Percentiles rank a stretch among this genome's conserved stretches.
phyloP scores from a whole-genome alignment of 2,329 filamentous ascomycete species.

The Colletotrichum falcatum region DNA sequence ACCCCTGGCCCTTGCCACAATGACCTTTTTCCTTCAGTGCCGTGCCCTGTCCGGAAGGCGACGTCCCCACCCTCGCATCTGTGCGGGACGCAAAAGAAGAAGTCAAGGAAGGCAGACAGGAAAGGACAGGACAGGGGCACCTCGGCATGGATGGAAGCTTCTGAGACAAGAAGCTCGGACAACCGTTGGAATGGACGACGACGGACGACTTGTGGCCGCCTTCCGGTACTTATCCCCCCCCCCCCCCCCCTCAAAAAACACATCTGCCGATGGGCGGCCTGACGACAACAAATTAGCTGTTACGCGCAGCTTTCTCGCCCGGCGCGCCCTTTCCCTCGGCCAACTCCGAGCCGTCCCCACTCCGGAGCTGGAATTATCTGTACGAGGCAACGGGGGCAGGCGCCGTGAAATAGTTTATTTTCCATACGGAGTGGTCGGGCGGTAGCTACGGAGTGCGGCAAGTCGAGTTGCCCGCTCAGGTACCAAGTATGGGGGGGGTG shows the following conservation, averaged over 20 bases:
- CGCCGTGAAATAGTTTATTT: neutral
- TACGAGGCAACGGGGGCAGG: slow-evolving; percentile 17
- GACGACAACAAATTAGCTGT: too few species aligned
- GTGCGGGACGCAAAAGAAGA: slow-evolving; percentile 33
- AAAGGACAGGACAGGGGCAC: too few species aligned
- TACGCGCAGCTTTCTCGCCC: slow-evolving; percentile 5
- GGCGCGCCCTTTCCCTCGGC: slow-evolving; percentile 22
- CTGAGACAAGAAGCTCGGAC: slow-evolving; percentile 37
- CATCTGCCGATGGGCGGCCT: neutral
- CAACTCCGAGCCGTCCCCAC: slow-evolving; percentile 34
- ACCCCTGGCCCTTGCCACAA: slow-evolving; percentile 8
- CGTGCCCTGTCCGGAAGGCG: slow-evolving; percentile 34
- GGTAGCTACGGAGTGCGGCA: neutral
- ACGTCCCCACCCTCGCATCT: slow-evolving; percentile 29
- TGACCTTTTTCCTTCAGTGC: slow-evolving; percentile 8
- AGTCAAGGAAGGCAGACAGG: slow-evolving; percentile 20
- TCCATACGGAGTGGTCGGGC: neutral
- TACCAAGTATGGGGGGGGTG: neutral
- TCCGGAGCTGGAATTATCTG: neutral
- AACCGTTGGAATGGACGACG: slow-evolving; percentile 10
- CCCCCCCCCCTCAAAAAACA: too few species aligned
- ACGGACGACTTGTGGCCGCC: neutral
- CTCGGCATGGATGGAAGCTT: slow-evolving; percentile 39
- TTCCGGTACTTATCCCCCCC: too few species aligned
- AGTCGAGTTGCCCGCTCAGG: neutral